phyloP scores from a whole-genome alignment of 2,329 filamentous ascomycete species.

The Capronia coronata region DNA sequence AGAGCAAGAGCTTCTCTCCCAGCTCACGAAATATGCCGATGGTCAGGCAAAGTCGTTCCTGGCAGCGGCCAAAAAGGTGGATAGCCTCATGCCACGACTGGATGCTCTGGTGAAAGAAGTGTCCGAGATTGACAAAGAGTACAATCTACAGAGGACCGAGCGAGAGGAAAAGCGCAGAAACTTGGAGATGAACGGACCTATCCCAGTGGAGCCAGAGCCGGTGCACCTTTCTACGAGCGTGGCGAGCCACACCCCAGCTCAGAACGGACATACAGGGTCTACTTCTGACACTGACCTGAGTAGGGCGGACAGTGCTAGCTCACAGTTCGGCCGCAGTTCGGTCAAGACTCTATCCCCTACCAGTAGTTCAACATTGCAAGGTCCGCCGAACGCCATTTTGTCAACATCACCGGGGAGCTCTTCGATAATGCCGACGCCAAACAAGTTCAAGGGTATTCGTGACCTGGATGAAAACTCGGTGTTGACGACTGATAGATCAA shows the following conservation, averaged over 20 bases:
- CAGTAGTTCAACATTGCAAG: conserved; percentile 31
- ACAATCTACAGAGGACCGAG: conserved; percentile 89
- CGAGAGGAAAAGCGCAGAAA: conserved; percentile 87
- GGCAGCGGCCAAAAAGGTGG: conserved; percentile 76
- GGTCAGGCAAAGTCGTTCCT: conserved; percentile 80
- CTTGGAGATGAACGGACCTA: conserved; percentile 69
- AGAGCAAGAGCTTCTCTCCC: conserved; percentile 91
- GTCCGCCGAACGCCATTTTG: conserved; percentile 28
- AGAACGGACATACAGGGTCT: conserved; percentile 45
- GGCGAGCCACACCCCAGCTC: conserved; percentile 31
- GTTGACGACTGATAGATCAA: conserved; percentile 44
- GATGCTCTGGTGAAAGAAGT: conserved; percentile 85
- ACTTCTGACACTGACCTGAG: conserved; percentile 63
- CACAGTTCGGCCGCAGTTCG: conserved; percentile 52
- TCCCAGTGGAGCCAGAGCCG: conserved; percentile 63
- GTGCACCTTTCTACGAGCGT: conserved; percentile 47
- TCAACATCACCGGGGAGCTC: conserved; percentile 37
- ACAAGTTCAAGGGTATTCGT: conserved; percentile 80
- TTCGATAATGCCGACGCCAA: conserved; percentile 38
- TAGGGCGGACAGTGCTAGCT: conserved; percentile 67
- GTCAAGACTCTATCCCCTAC: conserved; percentile 30
- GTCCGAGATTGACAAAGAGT: conserved; percentile 91
- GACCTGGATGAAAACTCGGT: conserved; percentile 80
- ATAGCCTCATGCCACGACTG: conserved; percentile 77
- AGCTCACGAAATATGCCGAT: conserved; percentile 89